Percentiles rank a stretch among this genome's conserved stretches.
phyloP scores from a whole-genome alignment of 495 filamentous ascomycete genomes.

The Lasiosphaeria hispida region DNA sequence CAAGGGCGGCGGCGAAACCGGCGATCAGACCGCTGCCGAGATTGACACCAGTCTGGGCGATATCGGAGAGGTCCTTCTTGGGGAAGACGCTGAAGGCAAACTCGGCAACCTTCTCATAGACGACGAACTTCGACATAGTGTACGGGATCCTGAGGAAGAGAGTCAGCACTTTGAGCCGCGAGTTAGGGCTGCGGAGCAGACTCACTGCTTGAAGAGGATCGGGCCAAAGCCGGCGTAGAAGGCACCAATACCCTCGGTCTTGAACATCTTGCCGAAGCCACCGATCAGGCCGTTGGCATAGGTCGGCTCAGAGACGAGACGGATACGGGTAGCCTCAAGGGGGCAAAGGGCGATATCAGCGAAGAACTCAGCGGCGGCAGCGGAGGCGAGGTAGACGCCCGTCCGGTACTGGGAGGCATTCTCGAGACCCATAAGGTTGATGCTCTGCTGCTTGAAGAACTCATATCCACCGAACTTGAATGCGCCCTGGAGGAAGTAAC shows the following conservation, averaged over 20 bases:
- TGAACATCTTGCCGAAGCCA: conserved; percentile 82
- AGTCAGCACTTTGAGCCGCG: conserved; percentile 9
- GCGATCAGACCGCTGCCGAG: conserved; percentile 92
- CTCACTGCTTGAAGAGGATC: conserved; percentile 95
- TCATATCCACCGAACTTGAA: conserved; percentile 97
- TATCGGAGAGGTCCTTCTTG: conserved; percentile 72
- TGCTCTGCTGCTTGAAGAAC: conserved; percentile 90
- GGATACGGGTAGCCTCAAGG: conserved; percentile 90
- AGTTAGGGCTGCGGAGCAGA: conserved; percentile 19
- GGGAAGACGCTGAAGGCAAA: conserved; percentile 66
- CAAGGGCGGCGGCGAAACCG: conserved; percentile 93
- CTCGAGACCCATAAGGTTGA: conserved; percentile 78
- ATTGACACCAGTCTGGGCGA: conserved; percentile 83
- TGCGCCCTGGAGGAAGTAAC: conserved; percentile 92
- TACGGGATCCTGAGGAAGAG: conserved; percentile 75
- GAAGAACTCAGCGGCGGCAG: conserved; percentile 85
- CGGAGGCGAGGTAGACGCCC: conserved; percentile 82
- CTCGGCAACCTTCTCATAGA: conserved; percentile 96
- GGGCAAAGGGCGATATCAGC: conserved; percentile 93
- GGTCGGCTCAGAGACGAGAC: conserved; percentile 86
- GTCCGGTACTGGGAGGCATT: conserved; percentile 82
- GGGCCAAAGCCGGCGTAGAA: conserved; percentile 96
- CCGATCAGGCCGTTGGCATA: conserved; percentile 79
- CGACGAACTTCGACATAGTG: conserved; percentile 99
- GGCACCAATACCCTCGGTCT: conserved; percentile 78